phyloP scores from a whole-genome alignment of 176 grass and related monocot species.

The Zea luxurians region DNA sequence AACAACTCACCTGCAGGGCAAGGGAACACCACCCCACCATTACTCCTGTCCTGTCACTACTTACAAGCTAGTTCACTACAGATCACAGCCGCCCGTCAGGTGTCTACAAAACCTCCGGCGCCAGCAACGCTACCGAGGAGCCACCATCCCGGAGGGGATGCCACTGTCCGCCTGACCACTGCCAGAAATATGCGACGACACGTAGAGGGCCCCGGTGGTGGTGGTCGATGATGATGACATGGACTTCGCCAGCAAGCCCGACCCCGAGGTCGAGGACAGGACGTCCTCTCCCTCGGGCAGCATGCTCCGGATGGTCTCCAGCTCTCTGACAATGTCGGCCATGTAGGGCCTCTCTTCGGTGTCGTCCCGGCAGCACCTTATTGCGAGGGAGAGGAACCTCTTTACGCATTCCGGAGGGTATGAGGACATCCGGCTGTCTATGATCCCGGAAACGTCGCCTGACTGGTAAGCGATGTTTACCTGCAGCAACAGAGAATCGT shows the following conservation, averaged over 20 bases:
- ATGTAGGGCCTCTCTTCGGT: conserved; percentile 77
- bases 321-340: conserved; percentile 71
- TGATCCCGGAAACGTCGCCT: conserved; percentile 49
- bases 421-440: conserved; percentile 56
- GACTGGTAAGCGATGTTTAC: conserved; percentile 58
- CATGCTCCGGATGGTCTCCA: conserved; percentile 62
- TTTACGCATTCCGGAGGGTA: conserved; percentile 51
- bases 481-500: conserved; percentile 49
- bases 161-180: conserved; percentile 44
- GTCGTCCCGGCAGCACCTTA: conserved; percentile 71
- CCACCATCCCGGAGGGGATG: conserved; percentile 38
- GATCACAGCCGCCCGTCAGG: not conserved
- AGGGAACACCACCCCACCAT: not conserved
- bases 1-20: not conserved
- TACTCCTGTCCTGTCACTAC: not conserved
- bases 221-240: conserved; percentile 26
- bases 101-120: conserved; percentile 14
- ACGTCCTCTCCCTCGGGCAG: conserved; percentile 48
- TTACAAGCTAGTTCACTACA: conserved; percentile 10
- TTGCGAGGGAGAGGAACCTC: conserved; percentile 64
- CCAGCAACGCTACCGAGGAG: conserved; percentile 29
- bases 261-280: conserved; percentile 8
- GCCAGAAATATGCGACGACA: conserved; percentile 42
- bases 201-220: conserved; percentile 24
- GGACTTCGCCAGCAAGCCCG: conserved; percentile 24